Evolutionary conservation across 108 stramenopile species (phyloP), one percentile per base, ranked within the genome.

Genomic region (Discostella stelligeroides): DNA sequence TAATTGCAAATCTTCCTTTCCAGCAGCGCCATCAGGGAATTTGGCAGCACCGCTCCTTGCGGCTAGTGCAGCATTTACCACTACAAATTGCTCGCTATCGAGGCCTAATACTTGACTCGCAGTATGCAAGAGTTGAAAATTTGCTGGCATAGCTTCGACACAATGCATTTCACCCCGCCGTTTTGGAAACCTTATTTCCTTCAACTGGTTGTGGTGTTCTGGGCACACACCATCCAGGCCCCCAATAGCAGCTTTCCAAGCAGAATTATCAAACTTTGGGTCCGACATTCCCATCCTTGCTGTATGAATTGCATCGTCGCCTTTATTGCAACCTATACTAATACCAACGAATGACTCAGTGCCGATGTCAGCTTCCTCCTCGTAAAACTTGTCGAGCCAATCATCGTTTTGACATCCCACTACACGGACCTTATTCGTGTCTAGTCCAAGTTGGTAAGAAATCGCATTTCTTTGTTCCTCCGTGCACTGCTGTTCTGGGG

Each of bases 301-400:
- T 15, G 73, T 60, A 65, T 82, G 63, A 9, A 88, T 43, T 23
- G 88, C 88, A 75, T 88, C 88, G 51, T 82, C 69, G 18, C 75
- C 88, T 57, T 88, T 88, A 73, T 88, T 88, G 64, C 88, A 88
- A 7, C 88, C 88, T 1, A 88, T 79, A 34, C 53, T 82, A 11
- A 83, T 51, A 18, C 61, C 73, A 18, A 79, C 21, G 58, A 79
- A 65, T 15, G 23, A 40, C 48, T 29, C 30, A 3, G 40, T 21
- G 11, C 42, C 66, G 56, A 68, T 68, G 24, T 58, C 42, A 24
- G 25, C 29, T 43, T 63, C 47, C 13, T 63, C 62, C 8, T 42
- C 27, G 14, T 47, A 63, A 46, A 46, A 63, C 0, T 45, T 28
- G 23, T 49, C 48, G 48, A 49, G 48, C 48, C 48, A 49, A 49